Conservation (phyloP, 2,329 filamentous ascomycete genomes). For the Arthroderma sp. region DNA sequence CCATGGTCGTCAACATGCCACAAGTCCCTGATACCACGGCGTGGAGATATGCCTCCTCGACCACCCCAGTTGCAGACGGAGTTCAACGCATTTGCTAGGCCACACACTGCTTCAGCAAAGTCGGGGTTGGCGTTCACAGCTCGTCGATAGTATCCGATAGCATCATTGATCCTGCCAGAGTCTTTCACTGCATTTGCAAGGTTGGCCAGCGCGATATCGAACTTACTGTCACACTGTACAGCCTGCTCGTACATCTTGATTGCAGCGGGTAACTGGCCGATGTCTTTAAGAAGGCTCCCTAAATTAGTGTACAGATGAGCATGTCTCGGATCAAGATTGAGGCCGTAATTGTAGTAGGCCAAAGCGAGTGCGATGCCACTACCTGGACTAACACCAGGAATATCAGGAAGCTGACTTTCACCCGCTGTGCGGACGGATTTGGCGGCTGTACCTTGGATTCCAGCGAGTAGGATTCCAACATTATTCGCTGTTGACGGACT, state of each 20-base stretch:
- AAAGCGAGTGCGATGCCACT: slow-evolving; percentile 81
- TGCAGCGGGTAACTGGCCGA: slow-evolving; percentile 79
- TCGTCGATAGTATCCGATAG: slow-evolving; percentile 80
- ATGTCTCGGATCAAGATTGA: slow-evolving; percentile 74
- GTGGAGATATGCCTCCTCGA: slow-evolving; percentile 70
- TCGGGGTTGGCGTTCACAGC: slow-evolving; percentile 87
- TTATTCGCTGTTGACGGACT: slow-evolving; percentile 98
- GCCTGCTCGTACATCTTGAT: slow-evolving; percentile 97
- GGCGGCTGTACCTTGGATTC: slow-evolving; percentile 61
- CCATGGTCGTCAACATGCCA: slow-evolving; percentile 87
- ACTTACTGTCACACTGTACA: slow-evolving; percentile 80
- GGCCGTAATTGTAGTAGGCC: slow-evolving; percentile 88
- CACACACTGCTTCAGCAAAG: slow-evolving; percentile 94
- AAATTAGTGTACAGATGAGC: slow-evolving; percentile 96
- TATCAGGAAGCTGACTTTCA: slow-evolving; percentile 37
- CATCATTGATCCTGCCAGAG: slow-evolving; percentile 80
- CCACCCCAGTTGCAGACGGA: slow-evolving; percentile 93
- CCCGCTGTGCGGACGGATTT: slow-evolving; percentile 27
- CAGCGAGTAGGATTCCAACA: slow-evolving; percentile 89
- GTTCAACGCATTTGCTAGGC: slow-evolving; percentile 84
- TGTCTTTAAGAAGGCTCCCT: slow-evolving; percentile 88
- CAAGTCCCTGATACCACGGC: slow-evolving; percentile 61
- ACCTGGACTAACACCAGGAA: slow-evolving; percentile 71
- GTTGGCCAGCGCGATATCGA: slow-evolving; percentile 94
- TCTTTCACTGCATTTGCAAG: slow-evolving; percentile 97